Base-by-base conservation (phyloP, 305 asterid species). In the Fraxinus angustifolia region DNA sequence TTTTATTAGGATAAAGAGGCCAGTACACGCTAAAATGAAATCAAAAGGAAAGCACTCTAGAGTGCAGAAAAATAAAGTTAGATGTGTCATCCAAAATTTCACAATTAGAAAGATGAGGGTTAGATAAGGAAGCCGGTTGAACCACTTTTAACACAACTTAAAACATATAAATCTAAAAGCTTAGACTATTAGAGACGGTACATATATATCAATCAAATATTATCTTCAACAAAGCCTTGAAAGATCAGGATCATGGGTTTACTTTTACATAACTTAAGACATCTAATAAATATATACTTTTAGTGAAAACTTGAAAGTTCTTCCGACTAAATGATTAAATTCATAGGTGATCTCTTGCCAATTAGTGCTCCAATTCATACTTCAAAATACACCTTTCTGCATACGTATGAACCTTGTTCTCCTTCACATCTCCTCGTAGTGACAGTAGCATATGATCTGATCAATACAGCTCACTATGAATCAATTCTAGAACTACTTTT, bases 211-310 rank as follows among this genome's bases (percentile, higher is more conserved):
- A 65, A 26, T 65, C 26, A 62, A 60, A 60, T 21, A 60, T 60
- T 62, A 62, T 62, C 72, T 62, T 50, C 75, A 65, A 75, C 14
- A 73, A 81, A 72, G 65, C 56, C 80, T 50, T 33, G 76, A 36
- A 78, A 45, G 42, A 36, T 78, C 68, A 79, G 28, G 76, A 50
- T 60, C 80, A 81, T 67, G 72, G 56, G 0, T 34, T 73, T 72
- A 36, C 73, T 80, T 48, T 68, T 3, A 77, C 28, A 65, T 19
- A 34, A 45, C 78, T 53, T 8, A 48, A 19, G 48, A 77, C 42
- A 60, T 77, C 28, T 38, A 71, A 78, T 53, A 36, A 17, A 62
- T 34, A 77, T 53, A 23, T 67, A 71, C 35, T 7, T n/a, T 72
- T 56, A 8, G 80, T 16, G 79, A 71, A 33, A 76, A 30, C 42